Percentiles rank a stretch among this genome's conserved stretches.
phyloP scores from a whole-genome alignment of 1,284 basidiomycete genomes.

The Trametes polyzona region DNA sequence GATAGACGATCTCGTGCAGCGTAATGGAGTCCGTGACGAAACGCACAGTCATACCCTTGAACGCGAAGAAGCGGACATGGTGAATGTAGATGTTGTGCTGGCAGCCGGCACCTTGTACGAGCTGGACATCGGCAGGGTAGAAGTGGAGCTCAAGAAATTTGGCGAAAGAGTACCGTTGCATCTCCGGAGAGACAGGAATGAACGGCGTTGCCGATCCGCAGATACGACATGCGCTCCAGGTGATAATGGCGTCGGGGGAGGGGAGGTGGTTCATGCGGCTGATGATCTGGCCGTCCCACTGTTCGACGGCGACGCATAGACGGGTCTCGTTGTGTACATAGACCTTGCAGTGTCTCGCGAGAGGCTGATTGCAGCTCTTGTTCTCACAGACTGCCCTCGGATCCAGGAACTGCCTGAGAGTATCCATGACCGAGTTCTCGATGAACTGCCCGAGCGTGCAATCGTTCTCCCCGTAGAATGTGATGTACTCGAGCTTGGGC shows the following conservation, averaged over 20 bases:
- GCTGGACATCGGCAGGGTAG: conserved; percentile 83
- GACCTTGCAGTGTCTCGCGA: conserved; percentile 85
- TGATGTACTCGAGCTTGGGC: conserved; percentile 74
- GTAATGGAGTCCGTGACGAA: conserved; percentile 88
- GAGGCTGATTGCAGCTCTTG: conserved; percentile 83
- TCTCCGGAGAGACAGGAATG: conserved; percentile 90
- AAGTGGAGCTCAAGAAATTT: conserved; percentile 94
- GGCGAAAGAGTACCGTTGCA: conserved; percentile 92
- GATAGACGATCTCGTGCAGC: conserved; percentile 88
- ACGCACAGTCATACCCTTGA: conserved; percentile 83
- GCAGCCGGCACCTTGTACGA: conserved; percentile 85
- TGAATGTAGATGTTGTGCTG: conserved; percentile 94
- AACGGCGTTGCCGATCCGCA: conserved; percentile 87
- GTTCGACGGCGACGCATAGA: conserved; percentile 85
- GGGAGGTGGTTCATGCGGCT: conserved; percentile 53
- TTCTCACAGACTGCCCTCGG: conserved; percentile 79
- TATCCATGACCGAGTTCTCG: conserved; percentile 78
- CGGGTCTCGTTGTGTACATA: conserved; percentile 90
- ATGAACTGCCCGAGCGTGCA: conserved; percentile 93
- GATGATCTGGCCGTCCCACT: conserved; percentile 80
- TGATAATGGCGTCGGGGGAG: conserved; percentile 79
- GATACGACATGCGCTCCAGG: conserved; percentile 90
- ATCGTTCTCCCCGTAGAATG: conserved; percentile 94
- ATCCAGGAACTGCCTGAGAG: conserved; percentile 67
- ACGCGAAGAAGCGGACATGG: conserved; percentile 92